Percentiles rank a stretch among this genome's conserved stretches.
Conservation (phyloP, 1,139 yeast species). For the Pichia sp. region DNA sequence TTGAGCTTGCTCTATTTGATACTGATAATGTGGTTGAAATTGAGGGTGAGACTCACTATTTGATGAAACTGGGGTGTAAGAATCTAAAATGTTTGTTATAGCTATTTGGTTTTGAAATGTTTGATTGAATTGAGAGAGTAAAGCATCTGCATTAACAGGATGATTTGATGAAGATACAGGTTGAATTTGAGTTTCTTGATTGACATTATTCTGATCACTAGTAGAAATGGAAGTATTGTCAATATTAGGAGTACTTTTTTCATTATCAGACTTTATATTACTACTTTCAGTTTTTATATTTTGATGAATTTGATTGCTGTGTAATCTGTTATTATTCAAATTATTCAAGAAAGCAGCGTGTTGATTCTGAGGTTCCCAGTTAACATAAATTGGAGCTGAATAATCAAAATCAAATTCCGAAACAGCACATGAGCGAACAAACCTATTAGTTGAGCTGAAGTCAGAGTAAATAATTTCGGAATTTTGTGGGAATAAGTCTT, state of each 20-base stretch:
- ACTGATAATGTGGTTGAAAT: background rate
- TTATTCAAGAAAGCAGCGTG: too few species aligned
- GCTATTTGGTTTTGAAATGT: conserved; percentile 6
- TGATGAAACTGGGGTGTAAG: too few species aligned
- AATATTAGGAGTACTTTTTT: background rate
- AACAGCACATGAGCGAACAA: conserved; percentile 25
- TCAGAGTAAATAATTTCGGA: background rate
- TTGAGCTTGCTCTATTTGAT: background rate
- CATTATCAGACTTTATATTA: too few species aligned
- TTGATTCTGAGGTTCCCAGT: conserved; percentile 24
- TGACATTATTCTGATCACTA: background rate
- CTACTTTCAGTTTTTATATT: too few species aligned
- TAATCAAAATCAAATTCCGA: conserved; percentile 27
- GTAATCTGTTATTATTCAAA: too few species aligned
- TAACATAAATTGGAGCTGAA: conserved; percentile 22
- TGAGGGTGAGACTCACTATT: background rate
- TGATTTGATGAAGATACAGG: background rate
- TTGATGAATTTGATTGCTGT: too few species aligned
- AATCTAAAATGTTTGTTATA: background rate
- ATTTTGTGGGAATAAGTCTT: too few species aligned
- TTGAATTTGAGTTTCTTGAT: background rate
- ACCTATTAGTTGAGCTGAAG: conserved; percentile 2
- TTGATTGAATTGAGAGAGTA: conserved; percentile 6
- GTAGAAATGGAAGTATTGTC: background rate
- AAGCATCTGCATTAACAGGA: background rate